Percentiles rank a stretch among this genome's conserved stretches.
Conservation (phyloP, 2,329 filamentous ascomycete species). For the Nannizziopsis barbatae region DNA sequence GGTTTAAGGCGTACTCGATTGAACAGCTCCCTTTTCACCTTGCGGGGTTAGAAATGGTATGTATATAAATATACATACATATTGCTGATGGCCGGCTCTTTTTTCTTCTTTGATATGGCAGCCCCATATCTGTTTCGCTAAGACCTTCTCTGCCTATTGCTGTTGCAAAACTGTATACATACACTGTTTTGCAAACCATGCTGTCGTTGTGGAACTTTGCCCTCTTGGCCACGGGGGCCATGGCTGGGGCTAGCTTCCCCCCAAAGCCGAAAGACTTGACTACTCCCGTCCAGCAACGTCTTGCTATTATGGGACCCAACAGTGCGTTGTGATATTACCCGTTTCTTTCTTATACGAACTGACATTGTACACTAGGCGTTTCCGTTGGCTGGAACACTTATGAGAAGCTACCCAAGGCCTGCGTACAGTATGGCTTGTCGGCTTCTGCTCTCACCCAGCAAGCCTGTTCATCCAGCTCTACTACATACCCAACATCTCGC, state of each 20-base stretch:
- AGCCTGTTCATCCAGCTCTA: background rate
- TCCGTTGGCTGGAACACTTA: conserved; percentile 2
- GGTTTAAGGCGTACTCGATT: no score
- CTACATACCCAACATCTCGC: conserved; percentile 1
- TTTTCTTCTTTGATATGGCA: background rate
- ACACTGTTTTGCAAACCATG: background rate
- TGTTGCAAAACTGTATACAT: background rate
- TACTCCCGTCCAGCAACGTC: background rate
- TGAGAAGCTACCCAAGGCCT: background rate
- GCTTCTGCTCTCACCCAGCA: conserved; percentile 1
- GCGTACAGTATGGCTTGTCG: conserved; percentile 2
- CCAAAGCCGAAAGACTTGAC: background rate
- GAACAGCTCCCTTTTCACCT: no score
- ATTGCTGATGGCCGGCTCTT: background rate
- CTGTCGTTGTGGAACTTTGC: background rate
- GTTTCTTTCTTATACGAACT: background rate
- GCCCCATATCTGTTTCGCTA: background rate
- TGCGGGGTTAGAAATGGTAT: no score
- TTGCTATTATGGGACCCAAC: background rate
- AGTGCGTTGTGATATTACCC: background rate
- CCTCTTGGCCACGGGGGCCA: background rate
- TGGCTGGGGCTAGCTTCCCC: background rate
- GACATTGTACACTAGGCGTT: background rate
- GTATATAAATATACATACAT: no score
- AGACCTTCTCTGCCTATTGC: background rate